phyloP scores from a whole-genome alignment of 192 early-diverging fungal species.

The Mortierella alpina region DNA sequence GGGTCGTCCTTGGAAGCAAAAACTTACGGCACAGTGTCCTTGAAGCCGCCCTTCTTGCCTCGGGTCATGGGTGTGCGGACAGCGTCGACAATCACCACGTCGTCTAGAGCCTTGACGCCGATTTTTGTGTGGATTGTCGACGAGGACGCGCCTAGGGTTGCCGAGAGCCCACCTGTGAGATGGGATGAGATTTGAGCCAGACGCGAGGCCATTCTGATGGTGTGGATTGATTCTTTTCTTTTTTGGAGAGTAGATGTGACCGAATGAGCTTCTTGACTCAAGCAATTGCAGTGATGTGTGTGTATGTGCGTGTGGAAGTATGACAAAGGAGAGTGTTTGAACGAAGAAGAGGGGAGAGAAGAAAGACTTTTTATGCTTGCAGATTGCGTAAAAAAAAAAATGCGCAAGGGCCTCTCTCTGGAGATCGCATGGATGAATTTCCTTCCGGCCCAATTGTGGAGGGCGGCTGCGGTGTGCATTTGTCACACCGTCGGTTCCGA shows the following conservation, averaged over 20 bases:
- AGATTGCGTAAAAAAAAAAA: background rate
- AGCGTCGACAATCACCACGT: slow-evolving; percentile 83
- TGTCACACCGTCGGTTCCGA: no score
- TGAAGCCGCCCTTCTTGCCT: slow-evolving; percentile 82
- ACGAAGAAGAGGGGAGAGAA: background rate
- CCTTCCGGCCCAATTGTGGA: no score
- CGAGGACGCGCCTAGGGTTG: background rate
- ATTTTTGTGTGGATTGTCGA: slow-evolving; percentile 28
- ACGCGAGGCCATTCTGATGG: slow-evolving; percentile 12
- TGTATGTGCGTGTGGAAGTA: background rate
- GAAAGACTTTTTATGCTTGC: background rate
- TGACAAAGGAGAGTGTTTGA: background rate
- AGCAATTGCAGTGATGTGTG: no score
- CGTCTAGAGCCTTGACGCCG: slow-evolving; percentile 76
- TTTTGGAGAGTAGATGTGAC: background rate
- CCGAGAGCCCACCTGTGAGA: background rate
- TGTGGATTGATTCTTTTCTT: background rate
- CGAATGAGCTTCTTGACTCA: background rate
- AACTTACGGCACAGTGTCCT: slow-evolving; percentile 72
- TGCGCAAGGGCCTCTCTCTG: no score
- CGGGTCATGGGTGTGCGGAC: slow-evolving; percentile 78
- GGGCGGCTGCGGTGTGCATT: no score
- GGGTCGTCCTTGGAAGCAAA: background rate
- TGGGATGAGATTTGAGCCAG: slow-evolving; percentile 40
- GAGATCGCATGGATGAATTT: no score